A percentile compares a stretch with the other conserved stretches of the same genome.
Evolutionary conservation across 345 rosid species (phyloP).

Genomic region (Melastoma malabathricum): DNA sequence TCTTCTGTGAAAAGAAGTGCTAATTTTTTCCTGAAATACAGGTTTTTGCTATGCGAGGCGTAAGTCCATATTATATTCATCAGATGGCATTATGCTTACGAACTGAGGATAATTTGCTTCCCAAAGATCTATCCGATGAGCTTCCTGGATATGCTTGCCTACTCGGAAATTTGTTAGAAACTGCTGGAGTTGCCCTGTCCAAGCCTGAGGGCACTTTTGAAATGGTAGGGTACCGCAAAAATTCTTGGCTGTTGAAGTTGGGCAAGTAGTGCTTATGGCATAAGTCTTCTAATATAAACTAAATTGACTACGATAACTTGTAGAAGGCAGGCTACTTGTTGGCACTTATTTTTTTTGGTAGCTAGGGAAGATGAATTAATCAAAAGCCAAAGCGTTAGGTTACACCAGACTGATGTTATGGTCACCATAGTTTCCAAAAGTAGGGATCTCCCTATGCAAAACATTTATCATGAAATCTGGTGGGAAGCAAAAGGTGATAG

Average conservation of each 20-base stretch:
- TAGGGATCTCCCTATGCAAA: too few relatives aligned
- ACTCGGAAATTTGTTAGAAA: slow-evolving; percentile 80
- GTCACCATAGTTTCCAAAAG: too few relatives aligned
- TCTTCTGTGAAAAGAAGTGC: too few relatives aligned
- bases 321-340: background rate
- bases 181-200: slow-evolving; percentile 61
- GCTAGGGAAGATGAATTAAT: too few relatives aligned
- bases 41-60: slow-evolving; percentile 54
- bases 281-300: background rate
- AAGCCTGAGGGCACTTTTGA: slow-evolving; percentile 73
- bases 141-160: slow-evolving; percentile 82
- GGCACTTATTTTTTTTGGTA: too few relatives aligned
- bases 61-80: slow-evolving; percentile 60
- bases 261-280: background rate
- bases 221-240: slow-evolving; percentile 31
- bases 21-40: slow-evolving; percentile 18
- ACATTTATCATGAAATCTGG: too few relatives aligned
- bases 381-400: too few relatives aligned
- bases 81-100: slow-evolving; percentile 61
- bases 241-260: slow-evolving; percentile 1
- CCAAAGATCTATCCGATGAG: slow-evolving; percentile 40
- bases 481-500: too few relatives aligned
- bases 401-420: too few relatives aligned
- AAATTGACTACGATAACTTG: background rate
- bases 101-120: slow-evolving; percentile 46